Percentiles rank a stretch among this genome's conserved stretches.
These are phyloP conservation scores for Peronosclerospora sorghi DNA, from an alignment of 352 stramenopile genomes.

Conservation along the genomic window DNA sequence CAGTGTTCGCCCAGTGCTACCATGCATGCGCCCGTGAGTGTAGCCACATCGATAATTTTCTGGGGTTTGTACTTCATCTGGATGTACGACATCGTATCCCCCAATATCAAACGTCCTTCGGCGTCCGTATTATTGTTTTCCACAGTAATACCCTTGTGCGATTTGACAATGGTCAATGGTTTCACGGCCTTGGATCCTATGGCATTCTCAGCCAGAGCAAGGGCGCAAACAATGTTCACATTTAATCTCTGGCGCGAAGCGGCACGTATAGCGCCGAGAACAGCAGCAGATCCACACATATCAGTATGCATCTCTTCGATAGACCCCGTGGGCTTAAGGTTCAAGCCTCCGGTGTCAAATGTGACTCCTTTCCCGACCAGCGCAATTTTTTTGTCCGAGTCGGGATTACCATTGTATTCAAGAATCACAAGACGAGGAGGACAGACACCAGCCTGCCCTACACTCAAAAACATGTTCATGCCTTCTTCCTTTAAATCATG, in stretches of 20 bases:
- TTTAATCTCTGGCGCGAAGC: slow-evolving; percentile 58
- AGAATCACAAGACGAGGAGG: slow-evolving; percentile 78
- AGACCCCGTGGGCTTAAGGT: slow-evolving; percentile 87
- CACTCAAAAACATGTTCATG: slow-evolving; percentile 80
- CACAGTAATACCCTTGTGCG: slow-evolving; percentile 84
- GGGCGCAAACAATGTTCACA: slow-evolving; percentile 69
- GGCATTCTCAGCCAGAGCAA: slow-evolving; percentile 74
- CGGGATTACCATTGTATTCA: slow-evolving; percentile 64
- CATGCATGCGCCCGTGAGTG: slow-evolving; percentile 86
- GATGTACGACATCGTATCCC: slow-evolving; percentile 83
- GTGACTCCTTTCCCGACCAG: slow-evolving; percentile 91
- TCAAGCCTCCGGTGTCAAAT: slow-evolving; percentile 92
- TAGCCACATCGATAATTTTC: slow-evolving; percentile 91
- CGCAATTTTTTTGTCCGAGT: slow-evolving; percentile 52
- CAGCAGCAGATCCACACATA: slow-evolving; percentile 85
- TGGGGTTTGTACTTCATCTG: slow-evolving; percentile 83
- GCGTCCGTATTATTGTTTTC: slow-evolving; percentile 90
- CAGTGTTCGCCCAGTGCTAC: slow-evolving; percentile 83
- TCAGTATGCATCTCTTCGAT: slow-evolving; percentile 91
- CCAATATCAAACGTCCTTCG: slow-evolving; percentile 86
- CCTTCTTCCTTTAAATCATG: slow-evolving; percentile 64
- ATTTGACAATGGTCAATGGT: slow-evolving; percentile 83
- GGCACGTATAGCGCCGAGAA: slow-evolving; percentile 70
- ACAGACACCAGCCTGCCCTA: slow-evolving; percentile 60
- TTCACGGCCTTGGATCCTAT: slow-evolving; percentile 83